phyloP scores from a whole-genome alignment of 1,284 basidiomycete species.

The Anthracocystis setariae region DNA sequence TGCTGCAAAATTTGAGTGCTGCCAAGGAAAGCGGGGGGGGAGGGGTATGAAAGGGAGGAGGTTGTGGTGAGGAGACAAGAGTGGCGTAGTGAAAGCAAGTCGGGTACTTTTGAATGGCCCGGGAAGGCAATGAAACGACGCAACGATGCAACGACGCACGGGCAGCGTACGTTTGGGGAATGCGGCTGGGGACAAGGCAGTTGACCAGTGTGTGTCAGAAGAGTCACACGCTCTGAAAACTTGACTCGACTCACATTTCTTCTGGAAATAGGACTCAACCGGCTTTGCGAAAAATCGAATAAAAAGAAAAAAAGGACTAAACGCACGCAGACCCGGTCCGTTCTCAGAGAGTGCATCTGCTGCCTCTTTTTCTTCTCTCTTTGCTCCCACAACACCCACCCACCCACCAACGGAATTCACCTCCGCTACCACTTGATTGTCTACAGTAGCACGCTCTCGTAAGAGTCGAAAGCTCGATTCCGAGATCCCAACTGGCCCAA shows the following conservation, averaged over 20 bases:
- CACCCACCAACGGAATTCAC: too few species aligned
- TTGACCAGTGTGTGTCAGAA: too few species aligned
- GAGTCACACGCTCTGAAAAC: not conserved
- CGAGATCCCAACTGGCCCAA: too few species aligned
- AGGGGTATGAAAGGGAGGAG: slow-evolving; percentile 10
- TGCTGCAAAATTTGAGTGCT: slow-evolving; percentile 12
- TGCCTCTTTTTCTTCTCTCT: not conserved
- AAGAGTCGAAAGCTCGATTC: too few species aligned
- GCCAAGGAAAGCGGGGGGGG: not conserved
- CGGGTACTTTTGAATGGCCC: not conserved
- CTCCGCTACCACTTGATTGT: too few species aligned
- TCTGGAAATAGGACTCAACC: slow-evolving; percentile 34
- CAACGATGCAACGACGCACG: slow-evolving; percentile 4
- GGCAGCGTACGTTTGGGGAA: not conserved
- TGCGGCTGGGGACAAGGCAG: too few species aligned
- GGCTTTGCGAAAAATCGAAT: slow-evolving; percentile 27
- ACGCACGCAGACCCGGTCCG: too few species aligned
- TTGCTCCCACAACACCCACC: not conserved
- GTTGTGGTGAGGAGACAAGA: not conserved
- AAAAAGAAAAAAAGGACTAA: slow-evolving; percentile 10
- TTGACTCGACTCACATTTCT: slow-evolving; percentile 1
- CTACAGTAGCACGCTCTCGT: too few species aligned
- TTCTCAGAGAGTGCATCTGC: not conserved
- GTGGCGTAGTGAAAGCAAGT: not conserved
- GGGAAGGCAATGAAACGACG: not conserved